Conservation (phyloP, 2,329 filamentous ascomycete genomes). For the Fusarium temperatum region DNA sequence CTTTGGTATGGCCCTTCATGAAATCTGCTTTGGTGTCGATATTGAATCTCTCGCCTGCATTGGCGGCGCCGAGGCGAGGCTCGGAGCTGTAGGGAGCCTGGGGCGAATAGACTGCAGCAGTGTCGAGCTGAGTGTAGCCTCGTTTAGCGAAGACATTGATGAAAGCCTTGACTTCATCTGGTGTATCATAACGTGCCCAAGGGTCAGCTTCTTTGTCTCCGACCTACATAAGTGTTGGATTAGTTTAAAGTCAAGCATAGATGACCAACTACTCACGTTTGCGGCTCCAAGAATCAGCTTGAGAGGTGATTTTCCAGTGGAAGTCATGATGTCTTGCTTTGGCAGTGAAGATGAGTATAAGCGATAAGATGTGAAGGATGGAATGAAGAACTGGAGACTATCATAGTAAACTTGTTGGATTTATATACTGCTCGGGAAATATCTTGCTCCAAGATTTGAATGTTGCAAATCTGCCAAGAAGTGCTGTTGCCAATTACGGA, state of each 20-base stretch:
- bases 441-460: background rate
- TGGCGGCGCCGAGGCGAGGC: slow-evolving; percentile 41
- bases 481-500: background rate
- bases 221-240: slow-evolving; percentile 1
- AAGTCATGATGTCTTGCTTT: background rate
- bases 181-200: slow-evolving; percentile 37
- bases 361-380: too few species aligned
- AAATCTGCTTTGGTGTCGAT: slow-evolving; percentile 51
- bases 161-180: slow-evolving; percentile 40
- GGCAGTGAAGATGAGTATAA: background rate
- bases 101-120: slow-evolving; percentile 45
- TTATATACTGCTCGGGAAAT: background rate
- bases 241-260: background rate
- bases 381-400: too few species aligned
- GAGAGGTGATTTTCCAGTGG: background rate
- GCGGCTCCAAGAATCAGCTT: slow-evolving; percentile 30
- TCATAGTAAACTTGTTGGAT: background rate
- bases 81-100: slow-evolving; percentile 43
- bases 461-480: background rate
- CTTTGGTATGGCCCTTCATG: slow-evolving; percentile 42
- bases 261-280: background rate
- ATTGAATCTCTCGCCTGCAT: slow-evolving; percentile 42
- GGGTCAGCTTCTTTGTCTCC: slow-evolving; percentile 35
- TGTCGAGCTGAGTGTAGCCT: slow-evolving; percentile 46
- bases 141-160: slow-evolving; percentile 30